phyloP scores from a whole-genome alignment of 495 filamentous ascomycete genomes.

The Staphylotrichum longicolle region DNA sequence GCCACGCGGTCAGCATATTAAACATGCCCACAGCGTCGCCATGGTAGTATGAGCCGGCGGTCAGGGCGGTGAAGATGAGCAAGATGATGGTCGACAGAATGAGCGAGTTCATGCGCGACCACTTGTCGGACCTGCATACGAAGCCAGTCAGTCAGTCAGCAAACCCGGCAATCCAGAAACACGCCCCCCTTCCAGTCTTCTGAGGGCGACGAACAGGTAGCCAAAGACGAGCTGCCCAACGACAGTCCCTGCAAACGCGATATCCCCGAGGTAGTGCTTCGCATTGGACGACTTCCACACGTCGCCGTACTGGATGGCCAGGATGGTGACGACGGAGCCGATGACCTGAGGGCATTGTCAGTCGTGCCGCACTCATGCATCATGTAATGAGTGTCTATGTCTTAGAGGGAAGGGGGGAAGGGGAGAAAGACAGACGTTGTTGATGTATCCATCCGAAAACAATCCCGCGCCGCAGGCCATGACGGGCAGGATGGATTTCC shows the following conservation, averaged over 20 bases:
- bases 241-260: slow-evolving; percentile 87
- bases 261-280: slow-evolving; percentile 66
- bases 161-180: background rate
- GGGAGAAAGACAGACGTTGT: slow-evolving; percentile 52
- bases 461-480: slow-evolving; percentile 86
- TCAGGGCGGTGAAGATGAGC: slow-evolving; percentile 78
- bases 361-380: no score
- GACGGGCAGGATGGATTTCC: slow-evolving; percentile 42
- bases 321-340: slow-evolving; percentile 73
- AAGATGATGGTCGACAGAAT: slow-evolving; percentile 77
- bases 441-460: slow-evolving; percentile 89
- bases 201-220: slow-evolving; percentile 46
- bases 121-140: slow-evolving; percentile 60
- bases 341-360: slow-evolving; percentile 58
- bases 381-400: background rate
- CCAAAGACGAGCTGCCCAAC: slow-evolving; percentile 82
- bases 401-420: background rate
- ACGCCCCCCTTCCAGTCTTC: no score
- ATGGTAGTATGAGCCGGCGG: slow-evolving; percentile 69
- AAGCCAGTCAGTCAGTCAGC: background rate
- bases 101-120: slow-evolving; percentile 77
- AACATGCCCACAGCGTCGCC: slow-evolving; percentile 68
- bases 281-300: slow-evolving; percentile 65
- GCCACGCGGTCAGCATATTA: slow-evolving; percentile 78
- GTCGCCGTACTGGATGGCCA: slow-evolving; percentile 59